Evolutionary conservation across 345 rosid species (phyloP).

Genomic region (Lumnitzera littorea): DNA sequence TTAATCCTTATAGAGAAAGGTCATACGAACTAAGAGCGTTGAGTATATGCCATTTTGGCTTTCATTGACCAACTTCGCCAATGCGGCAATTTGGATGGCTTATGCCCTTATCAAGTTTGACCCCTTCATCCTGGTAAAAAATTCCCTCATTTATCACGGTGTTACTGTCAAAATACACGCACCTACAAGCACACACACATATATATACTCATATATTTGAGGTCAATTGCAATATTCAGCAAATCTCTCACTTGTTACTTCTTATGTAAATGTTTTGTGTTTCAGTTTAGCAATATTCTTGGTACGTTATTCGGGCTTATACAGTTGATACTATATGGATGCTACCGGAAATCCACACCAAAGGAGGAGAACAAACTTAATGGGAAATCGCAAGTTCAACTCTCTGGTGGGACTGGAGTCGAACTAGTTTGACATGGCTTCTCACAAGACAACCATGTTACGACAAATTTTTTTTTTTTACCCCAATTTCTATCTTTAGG

Average conservation of each 20-base stretch:
- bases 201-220: too few species aligned
- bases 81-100: constrained; percentile 27
- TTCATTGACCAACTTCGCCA: constrained; percentile 27
- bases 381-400: constrained; percentile 32
- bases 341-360: constrained; percentile 28
- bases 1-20: constrained; percentile 22
- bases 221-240: background rate
- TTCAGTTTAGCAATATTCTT: constrained; percentile 53
- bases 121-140: constrained; percentile 25
- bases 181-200: background rate
- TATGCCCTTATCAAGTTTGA: constrained; percentile 40
- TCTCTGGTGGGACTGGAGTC: background rate
- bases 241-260: too few species aligned
- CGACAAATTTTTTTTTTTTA: too few species aligned
- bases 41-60: constrained; percentile 41
- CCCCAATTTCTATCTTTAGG: too few species aligned
- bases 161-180: background rate
- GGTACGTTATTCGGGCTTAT: constrained; percentile 30
- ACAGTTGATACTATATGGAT: constrained; percentile 34
- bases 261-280: background rate
- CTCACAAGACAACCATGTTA: too few species aligned
- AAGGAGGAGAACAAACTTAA: constrained; percentile 3
- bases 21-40: constrained; percentile 39
- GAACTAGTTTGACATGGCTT: background rate
- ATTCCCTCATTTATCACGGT: background rate